Percentiles rank a stretch among this genome's conserved stretches.
Conservation (phyloP, 805 yeast species). For the Sungouiozyma intestinalis region DNA sequence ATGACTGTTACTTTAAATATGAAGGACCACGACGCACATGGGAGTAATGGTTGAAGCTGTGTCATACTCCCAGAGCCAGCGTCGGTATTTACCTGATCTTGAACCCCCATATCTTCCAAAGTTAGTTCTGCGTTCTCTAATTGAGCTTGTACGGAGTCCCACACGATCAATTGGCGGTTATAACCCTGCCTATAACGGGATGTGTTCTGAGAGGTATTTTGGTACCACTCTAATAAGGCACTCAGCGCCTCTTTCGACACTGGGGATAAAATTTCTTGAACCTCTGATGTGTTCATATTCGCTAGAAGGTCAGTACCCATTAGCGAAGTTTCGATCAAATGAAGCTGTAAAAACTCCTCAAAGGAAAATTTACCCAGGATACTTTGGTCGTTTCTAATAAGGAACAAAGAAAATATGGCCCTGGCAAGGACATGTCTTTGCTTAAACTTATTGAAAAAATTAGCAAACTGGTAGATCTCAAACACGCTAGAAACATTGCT, state of each 20-base stretch:
- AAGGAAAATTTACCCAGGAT: conserved; percentile 43
- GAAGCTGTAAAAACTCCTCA: conserved; percentile 30
- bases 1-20: conserved; percentile 56
- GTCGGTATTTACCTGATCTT: conserved; percentile 9
- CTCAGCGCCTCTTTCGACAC: conserved; percentile 37
- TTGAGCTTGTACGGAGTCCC: conserved; percentile 76
- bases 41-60: conserved; percentile 36
- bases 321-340: conserved; percentile 33
- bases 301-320: conserved; percentile 7
- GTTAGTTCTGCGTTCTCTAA: conserved; percentile 55
- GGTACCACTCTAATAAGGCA: conserved; percentile 35
- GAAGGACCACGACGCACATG: conserved; percentile 62
- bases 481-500: conserved; percentile 21
- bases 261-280: conserved; percentile 7
- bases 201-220: conserved; percentile 50
- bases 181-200: conserved; percentile 75
- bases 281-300: conserved; percentile 1
- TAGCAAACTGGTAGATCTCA: conserved; percentile 27
- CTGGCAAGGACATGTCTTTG: conserved; percentile 41
- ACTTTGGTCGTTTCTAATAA: conserved; percentile 51
- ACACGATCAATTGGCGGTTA: conserved; percentile 41
- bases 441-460: conserved; percentile 25
- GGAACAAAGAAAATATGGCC: conserved; percentile 50
- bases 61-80: conserved; percentile 6
- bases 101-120: conserved; percentile 26